Evolutionary conservation across 108 stramenopile species (phyloP), one percentile per base, ranked within the genome.

Genomic region (Conticribra weissflogii): DNA sequence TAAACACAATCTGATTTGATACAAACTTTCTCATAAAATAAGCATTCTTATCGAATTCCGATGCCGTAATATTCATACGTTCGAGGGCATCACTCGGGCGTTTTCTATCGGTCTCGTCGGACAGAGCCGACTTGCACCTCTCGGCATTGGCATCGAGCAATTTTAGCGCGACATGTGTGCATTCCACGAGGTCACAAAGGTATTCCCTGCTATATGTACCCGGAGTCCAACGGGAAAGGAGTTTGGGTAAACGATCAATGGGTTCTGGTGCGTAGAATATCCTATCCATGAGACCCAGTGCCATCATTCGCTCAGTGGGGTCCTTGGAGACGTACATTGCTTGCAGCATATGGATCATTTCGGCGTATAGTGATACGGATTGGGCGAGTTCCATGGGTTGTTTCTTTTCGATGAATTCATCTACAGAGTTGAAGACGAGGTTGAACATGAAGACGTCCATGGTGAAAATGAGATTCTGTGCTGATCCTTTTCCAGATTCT

Each of bases 401-500:
- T 57, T 96, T 94, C 56, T 82, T 84, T 30, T 89, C 76, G 15
- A 66, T 60, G 63, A 82, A 93, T 27, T 81, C 85, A 54, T 96
- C 92, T 1, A 78, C 79, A 12, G 92, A 66, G 30, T 76, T 88
- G 28, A 93, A 72, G 14, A 96, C 92, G n/a, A 96, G 66, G 54
- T 96, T 92, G 84, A 96, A 96, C 50, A 91, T 87, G 59, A 92
- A 96, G 25, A 96, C 86, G 76, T 96, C 95, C 91, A 96, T 91
- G 22, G 95, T 96, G 59, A 93, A 93, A 51, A 96, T 84, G 34
- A 92, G 68, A 23, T 86, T 81, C 41, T 72, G 71, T 8, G 80
- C 75, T 15, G 71, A 52, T 14, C 71, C 63, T 22, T 66, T 74
- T 23, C 14, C 73, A 31, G 33, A 22, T 17, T 7, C 4, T 21